These are phyloP conservation scores for Cubamyces sp. DNA, from an alignment of 768 basidiomycete species.

Conservation along the genomic window DNA sequence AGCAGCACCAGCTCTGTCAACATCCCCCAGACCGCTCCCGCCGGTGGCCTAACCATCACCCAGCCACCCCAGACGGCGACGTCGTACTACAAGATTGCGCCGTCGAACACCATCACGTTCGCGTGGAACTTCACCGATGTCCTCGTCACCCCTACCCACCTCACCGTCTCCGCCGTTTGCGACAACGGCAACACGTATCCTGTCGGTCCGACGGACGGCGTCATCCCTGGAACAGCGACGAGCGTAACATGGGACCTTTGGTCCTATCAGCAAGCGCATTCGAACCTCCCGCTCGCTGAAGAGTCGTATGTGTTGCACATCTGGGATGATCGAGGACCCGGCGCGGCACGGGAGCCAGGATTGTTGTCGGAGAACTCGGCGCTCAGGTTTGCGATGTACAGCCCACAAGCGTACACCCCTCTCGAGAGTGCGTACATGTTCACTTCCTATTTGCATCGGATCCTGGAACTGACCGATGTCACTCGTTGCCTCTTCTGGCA, in stretches of 20 bases:
- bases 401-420: conserved; percentile 72
- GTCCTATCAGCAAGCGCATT: conserved; percentile 65
- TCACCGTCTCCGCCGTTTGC: conserved; percentile 83
- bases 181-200: conserved; percentile 90
- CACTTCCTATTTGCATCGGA: neutral
- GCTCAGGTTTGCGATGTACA: conserved; percentile 83
- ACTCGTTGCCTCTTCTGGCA: neutral
- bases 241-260: conserved; percentile 81
- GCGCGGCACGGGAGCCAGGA: conserved; percentile 61
- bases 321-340: conserved; percentile 79
- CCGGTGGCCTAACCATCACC: conserved; percentile 72
- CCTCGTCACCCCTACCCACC: conserved; percentile 65
- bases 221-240: conserved; percentile 73
- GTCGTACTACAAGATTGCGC: conserved; percentile 89
- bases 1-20: conserved; percentile 16
- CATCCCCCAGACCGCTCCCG: conserved; percentile 57
- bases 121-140: conserved; percentile 89
- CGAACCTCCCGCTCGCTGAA: conserved; percentile 70
- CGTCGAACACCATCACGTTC: conserved; percentile 75
- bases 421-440: conserved; percentile 46
- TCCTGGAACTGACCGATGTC: neutral
- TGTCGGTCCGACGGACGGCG: conserved; percentile 76
- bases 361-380: conserved; percentile 69
- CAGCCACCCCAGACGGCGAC: conserved; percentile 81
- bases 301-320: conserved; percentile 80